Percentiles rank a stretch among this genome's conserved stretches.
Conservation (phyloP, 345 rosid species). For the Lagerstroemia speciosa region DNA sequence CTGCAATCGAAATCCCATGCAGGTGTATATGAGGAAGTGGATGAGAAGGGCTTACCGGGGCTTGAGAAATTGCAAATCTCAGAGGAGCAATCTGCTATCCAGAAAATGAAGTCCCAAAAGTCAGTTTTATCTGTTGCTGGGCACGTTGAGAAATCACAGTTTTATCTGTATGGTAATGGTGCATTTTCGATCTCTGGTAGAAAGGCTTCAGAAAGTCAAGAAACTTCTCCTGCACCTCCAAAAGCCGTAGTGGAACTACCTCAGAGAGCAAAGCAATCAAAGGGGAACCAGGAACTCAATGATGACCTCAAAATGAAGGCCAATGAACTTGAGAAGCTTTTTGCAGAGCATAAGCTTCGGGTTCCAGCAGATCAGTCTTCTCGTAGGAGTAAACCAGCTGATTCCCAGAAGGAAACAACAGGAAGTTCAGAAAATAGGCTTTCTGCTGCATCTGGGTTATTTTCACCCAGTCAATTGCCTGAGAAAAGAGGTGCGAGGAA, state of each 20-base stretch:
- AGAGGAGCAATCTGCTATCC: conserved; percentile 41
- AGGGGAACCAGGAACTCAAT: conserved; percentile 88
- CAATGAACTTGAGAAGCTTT: conserved; percentile 88
- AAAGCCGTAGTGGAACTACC: conserved; percentile 38
- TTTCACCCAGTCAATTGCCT: conserved; percentile 29
- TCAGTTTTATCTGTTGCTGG: conserved; percentile 40
- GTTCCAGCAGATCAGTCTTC: conserved; percentile 69
- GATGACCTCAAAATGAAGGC: conserved; percentile 92
- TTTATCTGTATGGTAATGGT: conserved; percentile 31
- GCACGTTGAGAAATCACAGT: conserved; percentile 41
- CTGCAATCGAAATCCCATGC: conserved; percentile 23
- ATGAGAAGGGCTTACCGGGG: conserved; percentile 27
- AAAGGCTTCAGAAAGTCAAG: conserved; percentile 35
- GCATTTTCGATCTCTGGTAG: conserved; percentile 28
- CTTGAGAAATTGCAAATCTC: conserved; percentile 27
- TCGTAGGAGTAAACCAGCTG: conserved; percentile 59
- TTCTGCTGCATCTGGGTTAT: conserved; percentile 28
- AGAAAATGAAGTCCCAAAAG: conserved; percentile 44
- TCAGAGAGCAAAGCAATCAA: conserved; percentile 64
- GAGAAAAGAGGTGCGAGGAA: conserved; percentile 30
- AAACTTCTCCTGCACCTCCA: conserved; percentile 21
- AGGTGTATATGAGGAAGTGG: conserved; percentile 37
- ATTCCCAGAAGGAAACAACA: conserved; percentile 36
- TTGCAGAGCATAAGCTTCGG: conserved; percentile 92
- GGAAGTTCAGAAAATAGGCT: conserved; percentile 33